Percentiles rank a stretch among this genome's conserved stretches.
These are phyloP conservation scores for Xeromyces bisporus DNA, from an alignment of 495 filamentous ascomycete species.

Conservation along the genomic window DNA sequence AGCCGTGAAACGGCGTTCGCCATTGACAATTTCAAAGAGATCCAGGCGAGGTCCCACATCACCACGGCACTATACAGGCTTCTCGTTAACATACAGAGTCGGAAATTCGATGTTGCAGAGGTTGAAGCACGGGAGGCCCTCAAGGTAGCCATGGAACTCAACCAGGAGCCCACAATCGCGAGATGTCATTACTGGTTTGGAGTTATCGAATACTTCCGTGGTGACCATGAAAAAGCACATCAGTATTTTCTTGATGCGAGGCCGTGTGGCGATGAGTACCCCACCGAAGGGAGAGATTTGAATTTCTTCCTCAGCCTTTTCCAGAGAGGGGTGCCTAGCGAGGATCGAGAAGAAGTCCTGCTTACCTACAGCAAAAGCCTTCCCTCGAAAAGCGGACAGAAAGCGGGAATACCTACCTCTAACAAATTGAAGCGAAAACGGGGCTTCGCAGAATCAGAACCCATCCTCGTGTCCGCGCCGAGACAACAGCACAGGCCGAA, in stretches of 20 bases:
- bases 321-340: neutral
- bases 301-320: neutral
- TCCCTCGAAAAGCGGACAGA: neutral
- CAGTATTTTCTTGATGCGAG: constrained; percentile 3
- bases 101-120: constrained; percentile 1
- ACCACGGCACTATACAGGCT: neutral
- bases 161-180: neutral
- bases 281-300: neutral
- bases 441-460: too few relatives aligned
- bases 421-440: neutral
- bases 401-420: neutral
- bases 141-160: neutral
- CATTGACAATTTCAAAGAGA: neutral
- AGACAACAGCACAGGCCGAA: too few relatives aligned
- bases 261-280: constrained; percentile 1
- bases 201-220: constrained; percentile 4
- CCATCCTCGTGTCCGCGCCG: neutral
- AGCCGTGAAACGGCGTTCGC: neutral
- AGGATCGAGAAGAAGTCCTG: neutral
- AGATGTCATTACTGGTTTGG: constrained; percentile 10
- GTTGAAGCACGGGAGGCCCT: constrained; percentile 1
- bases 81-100: neutral
- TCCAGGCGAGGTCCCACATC: neutral
- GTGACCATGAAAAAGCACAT: constrained; percentile 3
- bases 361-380: neutral